A percentile compares a stretch with the other conserved stretches of the same genome.
These are phyloP conservation scores for Scedosporium aurantiacum DNA, from an alignment of 2,329 filamentous ascomycete genomes.

Conservation along the genomic window DNA sequence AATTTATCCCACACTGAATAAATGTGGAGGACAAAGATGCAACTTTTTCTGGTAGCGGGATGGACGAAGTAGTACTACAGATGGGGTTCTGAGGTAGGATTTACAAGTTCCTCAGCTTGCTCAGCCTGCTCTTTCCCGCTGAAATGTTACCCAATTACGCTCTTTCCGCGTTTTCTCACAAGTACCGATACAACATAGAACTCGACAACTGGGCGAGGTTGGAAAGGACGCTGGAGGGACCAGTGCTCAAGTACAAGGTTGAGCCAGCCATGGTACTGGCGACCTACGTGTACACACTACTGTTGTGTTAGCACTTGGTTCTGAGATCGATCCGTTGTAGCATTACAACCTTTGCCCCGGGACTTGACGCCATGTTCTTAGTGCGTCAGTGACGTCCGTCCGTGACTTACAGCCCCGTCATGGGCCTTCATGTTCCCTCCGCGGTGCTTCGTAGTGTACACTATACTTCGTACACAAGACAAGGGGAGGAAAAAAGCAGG, in stretches of 20 bases:
- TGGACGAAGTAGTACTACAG: not conserved
- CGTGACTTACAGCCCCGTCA: slow-evolving; percentile 6
- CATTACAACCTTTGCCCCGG: not conserved
- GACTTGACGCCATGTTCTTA: not conserved
- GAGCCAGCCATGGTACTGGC: too few species aligned
- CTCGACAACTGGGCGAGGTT: not conserved
- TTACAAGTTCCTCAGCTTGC: not conserved
- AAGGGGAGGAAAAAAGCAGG: not conserved
- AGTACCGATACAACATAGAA: not conserved
- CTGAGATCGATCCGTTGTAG: not conserved
- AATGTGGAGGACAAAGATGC: not conserved
- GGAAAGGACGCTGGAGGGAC: too few species aligned
- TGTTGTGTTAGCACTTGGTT: too few species aligned
- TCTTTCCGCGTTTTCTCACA: not conserved
- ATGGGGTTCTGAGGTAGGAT: not conserved
- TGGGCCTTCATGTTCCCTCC: not conserved
- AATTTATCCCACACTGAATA: slow-evolving; percentile 2
- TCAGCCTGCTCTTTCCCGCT: slow-evolving; percentile 1
- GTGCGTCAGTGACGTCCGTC: slow-evolving; percentile 4
- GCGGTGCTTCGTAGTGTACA: not conserved
- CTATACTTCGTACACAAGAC: not conserved
- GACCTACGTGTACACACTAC: too few species aligned
- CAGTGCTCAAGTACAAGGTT: too few species aligned
- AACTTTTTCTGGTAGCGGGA: not conserved
- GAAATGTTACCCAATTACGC: slow-evolving; percentile 1